A percentile compares a stretch with the other conserved stretches of the same genome.
These are phyloP conservation scores for Pleurotus ostreatus DNA, from an alignment of 768 basidiomycete genomes.

Conservation along the genomic window DNA sequence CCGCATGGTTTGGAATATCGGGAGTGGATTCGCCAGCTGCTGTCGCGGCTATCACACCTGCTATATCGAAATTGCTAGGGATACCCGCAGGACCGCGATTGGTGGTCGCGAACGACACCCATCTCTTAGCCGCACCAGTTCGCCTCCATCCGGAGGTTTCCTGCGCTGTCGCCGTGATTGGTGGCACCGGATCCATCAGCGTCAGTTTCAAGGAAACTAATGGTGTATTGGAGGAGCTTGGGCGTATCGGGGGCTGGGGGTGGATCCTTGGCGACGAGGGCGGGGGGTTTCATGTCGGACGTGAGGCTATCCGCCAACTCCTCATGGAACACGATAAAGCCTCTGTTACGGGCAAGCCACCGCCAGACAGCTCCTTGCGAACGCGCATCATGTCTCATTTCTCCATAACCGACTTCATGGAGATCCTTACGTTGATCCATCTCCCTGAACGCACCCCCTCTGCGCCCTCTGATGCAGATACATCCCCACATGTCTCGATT, in stretches of 20 bases:
- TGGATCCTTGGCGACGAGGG: conserved; percentile 87
- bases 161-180: conserved; percentile 69
- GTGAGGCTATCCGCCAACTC: conserved; percentile 70
- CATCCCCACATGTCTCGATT: conserved; percentile 25
- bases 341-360: conserved; percentile 30
- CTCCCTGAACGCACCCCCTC: conserved; percentile 47
- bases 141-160: conserved; percentile 53
- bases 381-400: conserved; percentile 51
- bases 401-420: conserved; percentile 51
- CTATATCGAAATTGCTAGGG: conserved; percentile 52
- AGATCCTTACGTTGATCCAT: conserved; percentile 64
- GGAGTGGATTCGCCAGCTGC: conserved; percentile 75
- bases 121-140: conserved; percentile 80
- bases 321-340: conserved; percentile 50
- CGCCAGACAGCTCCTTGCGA: conserved; percentile 35
- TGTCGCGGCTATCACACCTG: conserved; percentile 47
- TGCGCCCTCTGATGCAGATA: conserved; percentile 14
- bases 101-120: conserved; percentile 75
- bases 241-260: conserved; percentile 76
- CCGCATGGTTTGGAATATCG: conserved; percentile 82
- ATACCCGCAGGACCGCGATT: conserved; percentile 54
- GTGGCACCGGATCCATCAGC: conserved; percentile 78
- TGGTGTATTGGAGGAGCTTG: conserved; percentile 50
- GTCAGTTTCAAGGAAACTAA: conserved; percentile 53
- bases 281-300: conserved; percentile 75